Evolutionary conservation across 169 alveolate species (phyloP).

Genomic region (Neospora caninum): DNA sequence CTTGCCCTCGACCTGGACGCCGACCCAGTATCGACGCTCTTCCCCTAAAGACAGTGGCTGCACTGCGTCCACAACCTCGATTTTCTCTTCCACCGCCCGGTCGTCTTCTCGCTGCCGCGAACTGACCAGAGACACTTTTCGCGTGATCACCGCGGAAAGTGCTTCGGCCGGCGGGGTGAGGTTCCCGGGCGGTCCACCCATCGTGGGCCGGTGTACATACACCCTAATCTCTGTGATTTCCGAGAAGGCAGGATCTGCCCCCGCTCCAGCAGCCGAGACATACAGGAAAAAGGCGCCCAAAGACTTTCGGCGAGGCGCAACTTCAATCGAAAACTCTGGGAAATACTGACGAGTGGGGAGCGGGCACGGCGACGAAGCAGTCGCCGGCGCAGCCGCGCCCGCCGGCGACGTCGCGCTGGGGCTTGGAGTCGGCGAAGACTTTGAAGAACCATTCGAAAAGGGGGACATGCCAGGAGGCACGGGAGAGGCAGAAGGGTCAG

Average conservation of each 20-base stretch:
- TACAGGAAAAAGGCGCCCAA: conserved; percentile 45
- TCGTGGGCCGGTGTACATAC: conserved; percentile 57
- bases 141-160: conserved; percentile 36
- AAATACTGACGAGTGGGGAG: conserved; percentile 20
- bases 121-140: conserved; percentile 8
- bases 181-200: conserved; percentile 53
- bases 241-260: conserved; percentile 41
- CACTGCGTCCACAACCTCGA: conserved; percentile 10
- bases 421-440: neutral
- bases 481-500: conserved; percentile 18
- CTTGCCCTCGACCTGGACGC: conserved; percentile 38
- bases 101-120: neutral
- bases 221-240: conserved; percentile 51
- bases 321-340: conserved; percentile 44
- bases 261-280: conserved; percentile 46
- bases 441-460: neutral
- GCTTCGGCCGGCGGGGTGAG: conserved; percentile 41
- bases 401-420: neutral
- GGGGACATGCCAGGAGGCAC: neutral
- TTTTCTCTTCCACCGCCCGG: conserved; percentile 32
- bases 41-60: conserved; percentile 53
- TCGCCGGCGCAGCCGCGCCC: neutral
- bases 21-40: conserved; percentile 52
- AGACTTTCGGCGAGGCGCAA: conserved; percentile 25
- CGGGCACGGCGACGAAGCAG: conserved; percentile 36